Evolutionary conservation across 495 filamentous ascomycete genomes (phyloP), one percentile per base, ranked within the genome.

Genomic region (Chlorociboria aeruginascens): DNA sequence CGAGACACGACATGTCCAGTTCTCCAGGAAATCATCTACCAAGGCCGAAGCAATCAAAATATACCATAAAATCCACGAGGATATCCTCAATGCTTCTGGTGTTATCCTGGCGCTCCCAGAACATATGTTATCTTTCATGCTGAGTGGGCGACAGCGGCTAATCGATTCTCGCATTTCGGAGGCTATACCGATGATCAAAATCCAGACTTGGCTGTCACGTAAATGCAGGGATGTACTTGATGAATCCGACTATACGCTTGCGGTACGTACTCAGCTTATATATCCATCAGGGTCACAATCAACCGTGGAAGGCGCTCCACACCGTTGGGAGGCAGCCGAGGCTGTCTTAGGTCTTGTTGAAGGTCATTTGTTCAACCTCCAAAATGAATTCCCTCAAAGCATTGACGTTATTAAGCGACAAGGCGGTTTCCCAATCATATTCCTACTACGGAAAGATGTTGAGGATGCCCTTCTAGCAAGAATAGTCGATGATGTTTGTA

Each of bases 291-390:
- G 52, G 4, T 17, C 35, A 3, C 52, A 54, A 33, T 40, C 35
- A 20, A 42, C 33, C 3, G 40, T 50, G 6, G 52, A 54, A 30
- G 46, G 40, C 6, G 40, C 46, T 45, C 52, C 52, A 25, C 16
- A 50, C 29, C 40, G 52, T 1, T 54, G 52, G 52, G 45, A 48
- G 16, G 29, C 40, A 30, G 64, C 29, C 43, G 49, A 78, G 43
- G 55, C 56, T 10, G 43, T 79, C 10, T 63, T 78, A 0, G 38
- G 53, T 1, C 55, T 74, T 12, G 67, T 70, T 0, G 52, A 60
- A 3, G 20, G 55, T 9, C 57, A 66, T 39, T 37, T 73, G 6
- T 49, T 41, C 1, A 54, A 34, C 11, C 47, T 76, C 2, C 48
- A 54, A 20, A 25, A 41, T 1, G 32, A 50, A 0, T 66, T 63